A percentile compares a stretch with the other conserved stretches of the same genome.
These are phyloP conservation scores for Talaromyces sp. DNA, from an alignment of 2,329 filamentous ascomycete genomes.

Conservation along the genomic window DNA sequence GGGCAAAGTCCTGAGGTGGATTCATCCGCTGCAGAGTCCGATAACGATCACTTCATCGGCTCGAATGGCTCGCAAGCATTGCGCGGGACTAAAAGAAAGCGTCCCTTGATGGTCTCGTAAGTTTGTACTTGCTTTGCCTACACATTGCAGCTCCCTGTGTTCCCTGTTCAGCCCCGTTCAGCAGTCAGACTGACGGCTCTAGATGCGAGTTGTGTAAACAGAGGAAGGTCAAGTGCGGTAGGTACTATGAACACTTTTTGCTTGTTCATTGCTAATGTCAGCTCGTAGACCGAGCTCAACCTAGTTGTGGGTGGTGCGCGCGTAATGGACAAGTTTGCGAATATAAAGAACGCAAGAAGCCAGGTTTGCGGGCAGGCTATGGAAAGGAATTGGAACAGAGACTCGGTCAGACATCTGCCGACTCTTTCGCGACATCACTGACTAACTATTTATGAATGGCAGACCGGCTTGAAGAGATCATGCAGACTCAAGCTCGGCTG, in stretches of 20 bases:
- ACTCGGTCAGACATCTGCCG: constrained; percentile 42
- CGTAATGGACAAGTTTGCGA: constrained; percentile 66
- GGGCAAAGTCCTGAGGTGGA: constrained; percentile 37
- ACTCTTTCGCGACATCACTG: neutral
- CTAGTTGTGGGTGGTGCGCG: constrained; percentile 69
- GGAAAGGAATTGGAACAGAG: constrained; percentile 71
- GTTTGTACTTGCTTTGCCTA: constrained; percentile 23
- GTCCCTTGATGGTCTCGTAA: constrained; percentile 41
- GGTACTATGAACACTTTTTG: constrained; percentile 16
- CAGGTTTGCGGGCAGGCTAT: constrained; percentile 64
- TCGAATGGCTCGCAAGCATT: constrained; percentile 31
- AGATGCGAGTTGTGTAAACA: constrained; percentile 48
- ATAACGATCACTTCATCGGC: constrained; percentile 29
- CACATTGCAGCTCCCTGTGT: neutral
- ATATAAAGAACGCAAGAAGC: constrained; percentile 70
- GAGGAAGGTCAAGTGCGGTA: constrained; percentile 49
- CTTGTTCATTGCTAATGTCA: constrained; percentile 1
- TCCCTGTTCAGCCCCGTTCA: neutral
- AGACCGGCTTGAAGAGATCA: constrained; percentile 66
- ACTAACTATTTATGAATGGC: neutral
- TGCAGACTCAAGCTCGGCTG: constrained; percentile 65
- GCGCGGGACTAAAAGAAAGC: constrained; percentile 38
- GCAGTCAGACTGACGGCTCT: constrained; percentile 25
- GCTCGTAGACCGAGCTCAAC: constrained; percentile 52
- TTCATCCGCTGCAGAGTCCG: constrained; percentile 38